Percentiles rank a stretch among this genome's conserved stretches.
These are phyloP conservation scores for Harringtonia lauricola DNA, from an alignment of 2,329 filamentous ascomycete genomes.

Conservation along the genomic window DNA sequence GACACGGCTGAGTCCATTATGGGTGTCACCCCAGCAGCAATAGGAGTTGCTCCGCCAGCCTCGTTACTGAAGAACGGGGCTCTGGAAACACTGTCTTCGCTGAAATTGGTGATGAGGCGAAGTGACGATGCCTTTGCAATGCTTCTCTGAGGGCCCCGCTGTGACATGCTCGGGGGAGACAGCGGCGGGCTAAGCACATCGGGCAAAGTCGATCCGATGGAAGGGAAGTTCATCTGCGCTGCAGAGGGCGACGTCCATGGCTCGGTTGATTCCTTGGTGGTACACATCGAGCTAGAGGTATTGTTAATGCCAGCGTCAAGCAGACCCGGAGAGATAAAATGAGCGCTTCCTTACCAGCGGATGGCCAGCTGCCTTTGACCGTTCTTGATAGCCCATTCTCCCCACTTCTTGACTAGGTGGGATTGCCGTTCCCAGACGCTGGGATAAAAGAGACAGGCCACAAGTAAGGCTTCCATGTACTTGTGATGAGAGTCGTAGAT, in stretches of 20 bases:
- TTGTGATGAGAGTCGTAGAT: slow-evolving; percentile 86
- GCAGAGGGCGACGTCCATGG: slow-evolving; percentile 83
- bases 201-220: slow-evolving; percentile 41
- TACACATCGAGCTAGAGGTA: slow-evolving; percentile 64
- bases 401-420: slow-evolving; percentile 86
- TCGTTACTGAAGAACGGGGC: slow-evolving; percentile 50
- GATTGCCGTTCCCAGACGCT: slow-evolving; percentile 85
- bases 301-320: not conserved
- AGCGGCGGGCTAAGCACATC: slow-evolving; percentile 58
- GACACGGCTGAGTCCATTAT: slow-evolving; percentile 72
- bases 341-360: slow-evolving; percentile 45
- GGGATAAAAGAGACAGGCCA: slow-evolving; percentile 75
- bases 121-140: slow-evolving; percentile 73
- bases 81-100: slow-evolving; percentile 42
- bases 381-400: slow-evolving; percentile 78
- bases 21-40: slow-evolving; percentile 74
- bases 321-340: not conserved
- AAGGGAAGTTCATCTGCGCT: slow-evolving; percentile 41
- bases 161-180: slow-evolving; percentile 55
- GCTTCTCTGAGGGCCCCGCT: slow-evolving; percentile 46
- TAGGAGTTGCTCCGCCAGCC: slow-evolving; percentile 57
- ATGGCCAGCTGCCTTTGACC: slow-evolving; percentile 86
- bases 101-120: slow-evolving; percentile 87
- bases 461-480: slow-evolving; percentile 84
- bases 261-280: slow-evolving; percentile 71